Evolutionary conservation across 164 flowering plant genomes (phyloP).

Genomic region (Magnolia sinica): DNA sequence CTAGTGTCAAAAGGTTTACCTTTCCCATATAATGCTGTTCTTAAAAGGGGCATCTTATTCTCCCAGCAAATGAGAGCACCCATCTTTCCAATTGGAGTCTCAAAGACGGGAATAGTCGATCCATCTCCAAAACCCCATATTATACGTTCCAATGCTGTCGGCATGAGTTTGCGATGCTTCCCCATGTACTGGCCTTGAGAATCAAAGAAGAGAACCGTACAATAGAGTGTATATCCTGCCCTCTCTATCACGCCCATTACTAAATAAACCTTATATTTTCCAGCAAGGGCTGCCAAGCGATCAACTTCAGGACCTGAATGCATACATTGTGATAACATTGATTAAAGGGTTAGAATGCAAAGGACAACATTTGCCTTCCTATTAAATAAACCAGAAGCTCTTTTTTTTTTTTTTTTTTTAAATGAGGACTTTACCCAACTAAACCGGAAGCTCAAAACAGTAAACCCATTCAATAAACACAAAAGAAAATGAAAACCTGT

Average conservation of each 20-base stretch:
- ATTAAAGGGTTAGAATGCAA: no score
- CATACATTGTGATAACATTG: not conserved
- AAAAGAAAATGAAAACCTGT: no score
- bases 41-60: slow-evolving; percentile 88
- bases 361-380: no score
- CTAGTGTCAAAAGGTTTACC: slow-evolving; percentile 36
- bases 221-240: slow-evolving; percentile 89
- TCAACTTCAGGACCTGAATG: slow-evolving; percentile 86
- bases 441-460: no score
- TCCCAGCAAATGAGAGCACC: slow-evolving; percentile 98
- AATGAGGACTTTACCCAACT: no score
- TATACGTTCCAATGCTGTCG: slow-evolving; percentile 79
- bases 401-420: no score
- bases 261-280: slow-evolving; percentile 72
- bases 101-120: slow-evolving; percentile 85
- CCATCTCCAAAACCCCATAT: slow-evolving; percentile 99
- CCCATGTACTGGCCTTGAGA: slow-evolving; percentile 86
- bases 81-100: slow-evolving; percentile 79
- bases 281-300: slow-evolving; percentile 90
- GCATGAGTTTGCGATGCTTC: slow-evolving; percentile 93
- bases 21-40: slow-evolving; percentile 94
- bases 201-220: slow-evolving; percentile 80
- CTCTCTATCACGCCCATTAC: slow-evolving; percentile 95
- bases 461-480: no score
- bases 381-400: no score